Conservation (phyloP, 306 rosid species). For the Lagenaria siceraria region DNA sequence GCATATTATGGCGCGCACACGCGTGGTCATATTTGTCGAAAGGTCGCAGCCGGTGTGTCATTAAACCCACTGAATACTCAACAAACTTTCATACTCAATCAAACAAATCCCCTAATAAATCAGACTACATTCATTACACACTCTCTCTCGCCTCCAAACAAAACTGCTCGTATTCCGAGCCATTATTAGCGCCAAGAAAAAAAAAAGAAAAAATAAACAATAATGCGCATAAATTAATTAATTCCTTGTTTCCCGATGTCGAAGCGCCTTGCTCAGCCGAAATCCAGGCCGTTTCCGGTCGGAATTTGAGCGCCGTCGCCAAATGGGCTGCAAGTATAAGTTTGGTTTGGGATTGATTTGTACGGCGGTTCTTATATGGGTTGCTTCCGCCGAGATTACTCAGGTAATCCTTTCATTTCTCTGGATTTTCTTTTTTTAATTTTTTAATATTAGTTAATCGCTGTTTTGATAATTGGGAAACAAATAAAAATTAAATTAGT, state of each 20-base stretch:
- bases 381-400: slow-evolving; percentile 60
- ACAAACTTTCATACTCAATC: neutral
- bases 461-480: neutral
- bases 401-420: slow-evolving; percentile 28
- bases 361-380: slow-evolving; percentile 49
- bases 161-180: no score
- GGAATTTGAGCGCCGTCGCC: neutral
- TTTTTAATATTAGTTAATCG: neutral
- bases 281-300: neutral
- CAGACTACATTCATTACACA: neutral
- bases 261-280: neutral
- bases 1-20: neutral
- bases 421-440: neutral
- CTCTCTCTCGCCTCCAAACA: no score
- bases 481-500: neutral
- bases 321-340: slow-evolving; percentile 50
- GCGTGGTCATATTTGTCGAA: neutral
- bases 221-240: no score
- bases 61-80: neutral
- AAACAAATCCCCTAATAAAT: neutral
- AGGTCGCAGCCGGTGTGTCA: neutral
- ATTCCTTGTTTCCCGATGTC: neutral
- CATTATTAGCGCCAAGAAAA: no score
- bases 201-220: no score
- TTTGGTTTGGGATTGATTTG: slow-evolving; percentile 52